Conservation (phyloP, 176 grass and related monocot genomes). For the Poa annua region DNA sequence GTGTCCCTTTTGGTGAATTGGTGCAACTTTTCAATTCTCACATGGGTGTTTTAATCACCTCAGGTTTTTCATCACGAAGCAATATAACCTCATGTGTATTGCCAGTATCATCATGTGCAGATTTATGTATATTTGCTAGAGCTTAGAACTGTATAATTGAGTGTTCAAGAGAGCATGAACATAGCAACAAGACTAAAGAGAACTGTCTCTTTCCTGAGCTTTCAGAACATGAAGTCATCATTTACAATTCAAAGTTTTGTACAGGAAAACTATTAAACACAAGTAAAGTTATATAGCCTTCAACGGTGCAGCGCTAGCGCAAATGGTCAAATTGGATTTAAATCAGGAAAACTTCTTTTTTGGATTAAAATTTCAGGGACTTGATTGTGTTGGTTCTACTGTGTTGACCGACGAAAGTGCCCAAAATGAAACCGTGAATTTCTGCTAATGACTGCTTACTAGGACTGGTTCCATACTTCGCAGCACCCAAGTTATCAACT, state of each 20-base stretch:
- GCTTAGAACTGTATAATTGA: neutral
- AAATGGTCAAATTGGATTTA: slow-evolving; percentile 23
- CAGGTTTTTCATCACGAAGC: neutral
- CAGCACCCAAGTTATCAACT: neutral
- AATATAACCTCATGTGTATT: neutral
- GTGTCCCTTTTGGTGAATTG: neutral
- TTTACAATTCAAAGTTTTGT: neutral
- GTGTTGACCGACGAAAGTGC: neutral
- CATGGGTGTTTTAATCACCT: neutral
- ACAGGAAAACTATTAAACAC: slow-evolving; percentile 21
- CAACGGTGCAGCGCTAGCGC: neutral
- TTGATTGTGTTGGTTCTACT: neutral
- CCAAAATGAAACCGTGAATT: neutral
- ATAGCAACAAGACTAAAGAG: neutral
- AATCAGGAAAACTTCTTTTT: neutral
- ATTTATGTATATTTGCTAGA: neutral
- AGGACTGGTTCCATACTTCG: neutral
- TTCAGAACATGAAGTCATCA: neutral
- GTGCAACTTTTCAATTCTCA: neutral
- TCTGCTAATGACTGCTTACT: neutral
- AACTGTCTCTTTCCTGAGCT: neutral
- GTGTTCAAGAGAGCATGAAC: neutral
- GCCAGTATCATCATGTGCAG: neutral
- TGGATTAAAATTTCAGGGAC: neutral
- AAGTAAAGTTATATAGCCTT: neutral